These are phyloP conservation scores for Coemansia sp. DNA, from an alignment of 192 early-diverging fungal genomes.

Conservation along the genomic window DNA sequence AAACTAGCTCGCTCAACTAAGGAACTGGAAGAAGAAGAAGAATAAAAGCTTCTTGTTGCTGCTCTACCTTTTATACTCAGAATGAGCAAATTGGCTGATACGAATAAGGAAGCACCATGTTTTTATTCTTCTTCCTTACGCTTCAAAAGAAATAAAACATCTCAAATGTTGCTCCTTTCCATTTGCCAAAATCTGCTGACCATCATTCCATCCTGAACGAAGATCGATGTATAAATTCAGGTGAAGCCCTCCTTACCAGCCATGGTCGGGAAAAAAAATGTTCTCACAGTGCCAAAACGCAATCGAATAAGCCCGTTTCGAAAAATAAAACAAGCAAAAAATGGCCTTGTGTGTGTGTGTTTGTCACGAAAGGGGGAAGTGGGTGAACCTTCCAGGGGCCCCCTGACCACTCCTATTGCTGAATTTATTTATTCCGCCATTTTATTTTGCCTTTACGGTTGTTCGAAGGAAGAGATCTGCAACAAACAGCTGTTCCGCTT, in stretches of 20 bases:
- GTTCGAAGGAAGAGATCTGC: background rate
- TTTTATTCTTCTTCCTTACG: no score
- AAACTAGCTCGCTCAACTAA: background rate
- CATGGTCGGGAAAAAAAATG: background rate
- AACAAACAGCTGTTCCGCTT: background rate
- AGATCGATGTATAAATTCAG: background rate
- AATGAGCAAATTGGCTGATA: background rate
- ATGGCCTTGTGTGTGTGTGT: constrained; percentile 24
- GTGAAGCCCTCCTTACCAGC: background rate
- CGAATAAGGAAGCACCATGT: background rate
- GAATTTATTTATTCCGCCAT: background rate
- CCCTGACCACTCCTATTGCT: background rate
- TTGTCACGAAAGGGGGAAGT: constrained; percentile 44
- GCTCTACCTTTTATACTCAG: background rate
- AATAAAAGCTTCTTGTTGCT: background rate
- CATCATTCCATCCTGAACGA: background rate
- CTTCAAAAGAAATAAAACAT: background rate
- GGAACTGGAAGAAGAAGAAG: background rate
- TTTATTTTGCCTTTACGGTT: background rate
- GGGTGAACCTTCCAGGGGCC: constrained; percentile 10
- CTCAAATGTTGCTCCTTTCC: background rate
- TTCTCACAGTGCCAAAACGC: background rate
- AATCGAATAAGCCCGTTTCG: background rate
- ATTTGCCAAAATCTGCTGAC: background rate
- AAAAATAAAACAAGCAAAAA: background rate